phyloP scores from a whole-genome alignment of 2,329 filamentous ascomycete species.

The Cladophialophora carrionii region DNA sequence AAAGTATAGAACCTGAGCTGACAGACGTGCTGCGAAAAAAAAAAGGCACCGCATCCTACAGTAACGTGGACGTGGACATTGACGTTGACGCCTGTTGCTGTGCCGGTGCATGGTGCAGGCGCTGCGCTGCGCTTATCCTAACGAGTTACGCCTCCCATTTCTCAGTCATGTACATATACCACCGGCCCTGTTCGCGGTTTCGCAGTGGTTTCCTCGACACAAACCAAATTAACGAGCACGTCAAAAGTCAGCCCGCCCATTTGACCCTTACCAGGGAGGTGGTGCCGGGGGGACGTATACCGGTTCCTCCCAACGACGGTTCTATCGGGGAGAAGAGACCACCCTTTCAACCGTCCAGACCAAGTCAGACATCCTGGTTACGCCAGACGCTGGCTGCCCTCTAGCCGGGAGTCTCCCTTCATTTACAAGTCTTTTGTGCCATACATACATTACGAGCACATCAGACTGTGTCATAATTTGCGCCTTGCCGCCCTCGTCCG shows the following conservation, averaged over 20 bases:
- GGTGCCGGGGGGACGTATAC: too few species aligned
- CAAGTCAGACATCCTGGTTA: too few species aligned
- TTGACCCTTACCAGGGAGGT: too few species aligned
- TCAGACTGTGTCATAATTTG: neutral
- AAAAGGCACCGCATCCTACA: neutral
- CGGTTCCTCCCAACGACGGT: too few species aligned
- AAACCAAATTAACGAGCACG: neutral
- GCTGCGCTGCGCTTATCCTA: neutral
- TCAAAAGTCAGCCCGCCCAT: neutral
- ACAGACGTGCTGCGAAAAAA: neutral
- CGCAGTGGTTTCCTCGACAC: neutral
- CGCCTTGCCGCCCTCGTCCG: neutral
- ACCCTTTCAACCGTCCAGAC: too few species aligned
- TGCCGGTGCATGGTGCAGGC: neutral
- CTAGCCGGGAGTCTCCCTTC: too few species aligned
- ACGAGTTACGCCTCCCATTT: neutral
- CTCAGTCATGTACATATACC: neutral
- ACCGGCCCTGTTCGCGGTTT: too few species aligned
- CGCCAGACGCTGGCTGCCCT: too few species aligned
- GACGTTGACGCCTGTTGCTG: too few species aligned
- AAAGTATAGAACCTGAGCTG: neutral
- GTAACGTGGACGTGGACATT: neutral
- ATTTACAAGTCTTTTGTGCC: too few species aligned
- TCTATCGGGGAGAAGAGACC: too few species aligned
- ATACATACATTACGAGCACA: neutral